Conservation (phyloP, 2,329 filamentous ascomycete species). For the Didymella segeticola region DNA sequence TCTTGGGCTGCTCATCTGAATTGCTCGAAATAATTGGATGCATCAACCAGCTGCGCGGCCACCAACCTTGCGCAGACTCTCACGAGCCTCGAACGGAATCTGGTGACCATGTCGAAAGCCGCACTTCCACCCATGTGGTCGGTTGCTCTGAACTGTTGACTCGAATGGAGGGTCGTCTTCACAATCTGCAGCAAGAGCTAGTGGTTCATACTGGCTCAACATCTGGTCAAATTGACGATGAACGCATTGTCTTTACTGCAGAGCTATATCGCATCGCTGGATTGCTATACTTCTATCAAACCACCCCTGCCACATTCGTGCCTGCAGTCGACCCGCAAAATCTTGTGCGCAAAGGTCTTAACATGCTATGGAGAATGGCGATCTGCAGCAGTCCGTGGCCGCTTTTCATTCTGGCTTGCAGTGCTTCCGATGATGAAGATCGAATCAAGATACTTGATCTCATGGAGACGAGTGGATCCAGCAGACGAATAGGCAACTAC, state of each 20-base stretch:
- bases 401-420: slow-evolving; percentile 57
- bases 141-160: neutral
- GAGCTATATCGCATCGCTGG: slow-evolving; percentile 61
- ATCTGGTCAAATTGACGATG: slow-evolving; percentile 33
- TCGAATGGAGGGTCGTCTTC: slow-evolving; percentile 26
- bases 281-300: slow-evolving; percentile 54
- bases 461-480: slow-evolving; percentile 53
- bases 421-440: slow-evolving; percentile 52
- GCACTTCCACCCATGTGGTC: neutral
- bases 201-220: slow-evolving; percentile 33
- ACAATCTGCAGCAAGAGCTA: slow-evolving; percentile 33
- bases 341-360: slow-evolving; percentile 40
- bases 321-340: slow-evolving; percentile 9
- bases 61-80: neutral
- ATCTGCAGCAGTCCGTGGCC: slow-evolving; percentile 60
- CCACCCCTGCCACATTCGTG: slow-evolving; percentile 40
- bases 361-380: slow-evolving; percentile 46
- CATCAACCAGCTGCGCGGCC: slow-evolving; percentile 43
- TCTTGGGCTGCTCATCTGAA: slow-evolving; percentile 57
- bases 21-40: slow-evolving; percentile 55
- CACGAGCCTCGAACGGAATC: neutral
- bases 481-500: slow-evolving; percentile 56
- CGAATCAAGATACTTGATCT: slow-evolving; percentile 51
- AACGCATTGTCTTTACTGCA: slow-evolving; percentile 53
- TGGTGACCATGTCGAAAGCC: too few relatives aligned